Conservation (phyloP, 768 basidiomycete species). For the Thelephora aurantiotincta region DNA sequence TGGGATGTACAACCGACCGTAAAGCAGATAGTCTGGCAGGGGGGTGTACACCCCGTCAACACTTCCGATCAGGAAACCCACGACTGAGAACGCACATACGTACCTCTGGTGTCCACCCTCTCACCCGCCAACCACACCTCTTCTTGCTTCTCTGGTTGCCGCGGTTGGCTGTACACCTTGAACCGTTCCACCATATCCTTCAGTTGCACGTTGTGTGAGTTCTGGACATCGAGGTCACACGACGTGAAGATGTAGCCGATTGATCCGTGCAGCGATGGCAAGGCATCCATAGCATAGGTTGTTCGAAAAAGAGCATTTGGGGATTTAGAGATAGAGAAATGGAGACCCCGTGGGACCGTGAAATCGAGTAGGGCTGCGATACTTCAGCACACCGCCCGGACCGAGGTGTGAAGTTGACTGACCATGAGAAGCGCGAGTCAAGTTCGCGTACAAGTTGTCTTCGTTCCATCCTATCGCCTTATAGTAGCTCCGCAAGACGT, state of each 20-base stretch:
- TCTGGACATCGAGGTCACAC: conserved; percentile 60
- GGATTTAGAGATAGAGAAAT: conserved; percentile 73
- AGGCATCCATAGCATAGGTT: conserved; percentile 83
- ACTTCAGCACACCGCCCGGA: conserved; percentile 5
- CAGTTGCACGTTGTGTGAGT: conserved; percentile 60
- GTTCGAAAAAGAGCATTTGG: conserved; percentile 84
- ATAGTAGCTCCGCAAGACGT: conserved; percentile 84
- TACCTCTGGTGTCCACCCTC: conserved; percentile 64
- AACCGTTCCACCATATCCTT: conserved; percentile 87
- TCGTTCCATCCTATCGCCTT: conserved; percentile 94
- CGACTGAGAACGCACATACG: conserved; percentile 9
- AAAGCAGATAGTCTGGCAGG: conserved; percentile 74
- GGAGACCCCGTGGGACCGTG: conserved; percentile 65
- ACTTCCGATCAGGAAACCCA: not conserved
- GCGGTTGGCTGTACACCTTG: conserved; percentile 70
- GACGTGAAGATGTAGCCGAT: conserved; percentile 90
- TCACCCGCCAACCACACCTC: conserved; percentile 78
- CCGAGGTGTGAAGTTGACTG: conserved; percentile 5
- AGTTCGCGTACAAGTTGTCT: conserved; percentile 82
- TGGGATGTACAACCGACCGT: conserved; percentile 85
- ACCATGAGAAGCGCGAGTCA: conserved; percentile 87
- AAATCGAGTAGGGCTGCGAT: conserved; percentile 81
- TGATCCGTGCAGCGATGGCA: conserved; percentile 87
- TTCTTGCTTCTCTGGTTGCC: conserved; percentile 60
- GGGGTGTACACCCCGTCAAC: conserved; percentile 11